Percentiles rank a stretch among this genome's conserved stretches.
These are phyloP conservation scores for Leishmania tropica DNA, from an alignment of 208 protist species.

Conservation along the genomic window DNA sequence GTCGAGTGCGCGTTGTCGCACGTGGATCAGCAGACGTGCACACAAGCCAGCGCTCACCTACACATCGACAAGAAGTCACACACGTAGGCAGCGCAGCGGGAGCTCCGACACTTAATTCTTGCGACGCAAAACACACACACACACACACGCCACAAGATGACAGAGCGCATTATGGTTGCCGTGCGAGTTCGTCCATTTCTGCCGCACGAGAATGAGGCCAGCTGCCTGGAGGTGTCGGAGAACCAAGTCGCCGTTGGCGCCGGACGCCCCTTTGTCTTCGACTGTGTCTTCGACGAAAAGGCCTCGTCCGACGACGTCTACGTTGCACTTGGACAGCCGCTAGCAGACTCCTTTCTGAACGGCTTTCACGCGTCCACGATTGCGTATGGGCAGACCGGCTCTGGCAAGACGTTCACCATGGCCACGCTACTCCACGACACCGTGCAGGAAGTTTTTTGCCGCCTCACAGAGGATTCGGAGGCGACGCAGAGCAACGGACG, in stretches of 20 bases:
- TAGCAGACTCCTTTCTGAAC: constrained; percentile 79
- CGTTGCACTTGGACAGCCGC: constrained; percentile 64
- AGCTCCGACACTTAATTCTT: neutral
- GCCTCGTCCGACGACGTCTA: constrained; percentile 75
- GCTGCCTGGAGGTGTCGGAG: constrained; percentile 50
- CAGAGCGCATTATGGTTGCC: constrained; percentile 80
- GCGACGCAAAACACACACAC: neutral
- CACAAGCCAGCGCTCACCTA: neutral
- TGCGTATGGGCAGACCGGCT: constrained; percentile 95
- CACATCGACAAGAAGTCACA: neutral
- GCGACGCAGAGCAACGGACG: neutral
- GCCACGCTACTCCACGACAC: constrained; percentile 60
- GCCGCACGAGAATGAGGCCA: constrained; percentile 53
- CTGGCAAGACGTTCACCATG: constrained; percentile 97
- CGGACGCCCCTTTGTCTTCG: constrained; percentile 89
- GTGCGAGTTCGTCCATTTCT: constrained; percentile 91
- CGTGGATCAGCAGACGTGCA: neutral
- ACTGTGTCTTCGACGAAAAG: constrained; percentile 81
- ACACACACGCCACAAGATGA: constrained; percentile 18
- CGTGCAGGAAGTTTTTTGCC: constrained; percentile 85
- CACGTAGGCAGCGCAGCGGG: neutral
- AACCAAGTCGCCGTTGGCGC: constrained; percentile 89
- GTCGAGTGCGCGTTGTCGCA: neutral
- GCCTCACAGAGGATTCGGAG: constrained; percentile 51
- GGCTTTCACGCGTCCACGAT: constrained; percentile 94